phyloP scores from a whole-genome alignment of 129 eudicot species.

The Centrapalus pauciflorus region DNA sequence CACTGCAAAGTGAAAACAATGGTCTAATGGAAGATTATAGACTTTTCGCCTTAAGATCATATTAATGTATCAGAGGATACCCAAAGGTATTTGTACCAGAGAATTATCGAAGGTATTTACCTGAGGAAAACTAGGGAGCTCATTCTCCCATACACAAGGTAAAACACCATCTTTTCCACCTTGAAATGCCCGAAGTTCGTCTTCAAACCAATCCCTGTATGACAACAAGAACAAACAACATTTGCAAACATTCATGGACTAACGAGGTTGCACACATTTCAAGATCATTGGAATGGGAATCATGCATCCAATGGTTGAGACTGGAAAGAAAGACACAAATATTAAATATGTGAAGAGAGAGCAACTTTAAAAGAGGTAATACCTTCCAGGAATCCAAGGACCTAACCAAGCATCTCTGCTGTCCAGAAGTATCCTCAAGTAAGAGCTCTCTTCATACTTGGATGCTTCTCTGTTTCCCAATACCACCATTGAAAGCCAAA shows the following conservation, averaged over 20 bases:
- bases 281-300: not conserved
- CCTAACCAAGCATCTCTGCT: constrained; percentile 98
- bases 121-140: constrained; percentile 90
- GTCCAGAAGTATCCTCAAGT: constrained; percentile 86
- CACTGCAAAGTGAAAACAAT: not conserved
- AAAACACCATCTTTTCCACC: constrained; percentile 94
- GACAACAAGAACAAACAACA: constrained; percentile 13
- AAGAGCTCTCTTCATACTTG: constrained; percentile 84
- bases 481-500: constrained; percentile 12
- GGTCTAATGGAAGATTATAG: not conserved
- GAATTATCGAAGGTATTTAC: constrained; percentile 53
- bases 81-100: not conserved
- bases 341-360: constrained; percentile 2
- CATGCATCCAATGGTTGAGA: not conserved
- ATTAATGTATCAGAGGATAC: not conserved
- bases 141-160: constrained; percentile 94
- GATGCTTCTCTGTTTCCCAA: constrained; percentile 65
- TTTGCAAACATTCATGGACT: not conserved
- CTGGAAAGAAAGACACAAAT: not conserved
- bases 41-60: not conserved
- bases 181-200: constrained; percentile 94
- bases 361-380: constrained; percentile 5
- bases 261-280: constrained; percentile 5
- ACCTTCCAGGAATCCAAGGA: constrained; percentile 99
- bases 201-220: constrained; percentile 95